These are phyloP conservation scores for Septoria petroselini DNA, from an alignment of 2,329 filamentous ascomycete species.

Conservation along the genomic window DNA sequence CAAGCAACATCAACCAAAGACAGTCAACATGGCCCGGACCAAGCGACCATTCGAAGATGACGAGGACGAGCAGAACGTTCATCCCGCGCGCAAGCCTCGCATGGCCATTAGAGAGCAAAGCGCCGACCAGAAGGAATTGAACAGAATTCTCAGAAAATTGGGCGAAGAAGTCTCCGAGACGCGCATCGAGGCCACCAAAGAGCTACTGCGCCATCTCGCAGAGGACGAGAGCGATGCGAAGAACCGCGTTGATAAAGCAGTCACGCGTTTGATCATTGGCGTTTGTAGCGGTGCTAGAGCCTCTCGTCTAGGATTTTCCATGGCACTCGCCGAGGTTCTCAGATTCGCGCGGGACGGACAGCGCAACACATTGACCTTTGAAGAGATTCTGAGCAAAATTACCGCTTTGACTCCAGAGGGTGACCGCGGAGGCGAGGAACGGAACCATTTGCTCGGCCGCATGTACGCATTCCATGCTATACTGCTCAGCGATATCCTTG, in stretches of 20 bases:
- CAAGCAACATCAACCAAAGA: background rate
- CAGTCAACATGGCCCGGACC: constrained; percentile 24
- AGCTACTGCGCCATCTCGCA: constrained; percentile 44
- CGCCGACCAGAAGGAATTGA: constrained; percentile 44
- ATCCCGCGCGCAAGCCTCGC: constrained; percentile 36
- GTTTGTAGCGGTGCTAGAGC: constrained; percentile 88
- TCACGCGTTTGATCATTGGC: constrained; percentile 68
- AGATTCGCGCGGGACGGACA: constrained; percentile 53
- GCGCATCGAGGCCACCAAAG: constrained; percentile 46
- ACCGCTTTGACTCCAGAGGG: constrained; percentile 52
- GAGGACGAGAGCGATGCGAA: constrained; percentile 39
- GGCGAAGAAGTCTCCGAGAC: constrained; percentile 46
- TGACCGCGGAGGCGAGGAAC: constrained; percentile 64
- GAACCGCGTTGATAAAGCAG: constrained; percentile 41
- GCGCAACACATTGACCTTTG: constrained; percentile 12
- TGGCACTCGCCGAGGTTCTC: constrained; percentile 80
- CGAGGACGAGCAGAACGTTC: constrained; percentile 24
- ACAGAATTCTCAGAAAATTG: constrained; percentile 48
- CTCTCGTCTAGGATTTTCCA: constrained; percentile 81
- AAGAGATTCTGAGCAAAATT: constrained; percentile 50
- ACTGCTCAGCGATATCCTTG: constrained; percentile 71
- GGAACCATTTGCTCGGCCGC: constrained; percentile 79
- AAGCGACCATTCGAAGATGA: constrained; percentile 30
- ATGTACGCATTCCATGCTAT: constrained; percentile 86
- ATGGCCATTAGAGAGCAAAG: constrained; percentile 33